phyloP scores from a whole-genome alignment of 1,284 basidiomycete species.

The Leccinum angustisporum region DNA sequence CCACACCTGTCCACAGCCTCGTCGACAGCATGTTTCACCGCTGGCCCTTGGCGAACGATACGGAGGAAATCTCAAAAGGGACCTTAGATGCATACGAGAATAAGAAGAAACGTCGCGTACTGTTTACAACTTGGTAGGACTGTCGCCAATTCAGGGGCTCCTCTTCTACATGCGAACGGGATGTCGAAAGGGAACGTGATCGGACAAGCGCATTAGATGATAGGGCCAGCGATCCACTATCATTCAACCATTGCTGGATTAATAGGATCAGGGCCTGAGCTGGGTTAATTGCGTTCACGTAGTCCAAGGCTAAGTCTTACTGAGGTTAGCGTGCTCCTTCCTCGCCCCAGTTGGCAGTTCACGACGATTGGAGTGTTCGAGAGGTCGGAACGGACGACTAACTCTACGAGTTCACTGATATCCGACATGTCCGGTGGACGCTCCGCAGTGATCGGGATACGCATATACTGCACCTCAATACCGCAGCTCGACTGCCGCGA shows the following conservation, averaged over 20 bases:
- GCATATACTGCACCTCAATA: slow-evolving; percentile 74
- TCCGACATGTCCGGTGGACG: slow-evolving; percentile 70
- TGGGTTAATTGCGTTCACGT: slow-evolving; percentile 10
- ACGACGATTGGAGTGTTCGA: slow-evolving; percentile 84
- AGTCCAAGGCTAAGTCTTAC: slow-evolving; percentile 42
- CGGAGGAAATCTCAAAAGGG: slow-evolving; percentile 72
- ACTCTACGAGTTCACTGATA: slow-evolving; percentile 75
- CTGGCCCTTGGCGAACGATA: slow-evolving; percentile 87
- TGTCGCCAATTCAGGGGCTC: slow-evolving; percentile 45
- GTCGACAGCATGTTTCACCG: slow-evolving; percentile 88
- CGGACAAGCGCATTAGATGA: slow-evolving; percentile 35
- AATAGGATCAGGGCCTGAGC: slow-evolving; percentile 78
- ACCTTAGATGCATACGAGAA: slow-evolving; percentile 6
- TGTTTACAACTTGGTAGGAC: slow-evolving; percentile 80
- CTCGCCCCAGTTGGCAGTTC: slow-evolving; percentile 95
- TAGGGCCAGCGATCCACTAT: slow-evolving; percentile 39
- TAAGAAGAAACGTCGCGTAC: slow-evolving; percentile 41
- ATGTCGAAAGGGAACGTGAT: slow-evolving; percentile 43
- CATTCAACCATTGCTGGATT: slow-evolving; percentile 83
- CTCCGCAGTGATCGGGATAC: slow-evolving; percentile 91
- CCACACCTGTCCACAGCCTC: slow-evolving; percentile 89
- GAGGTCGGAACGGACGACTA: slow-evolving; percentile 76
- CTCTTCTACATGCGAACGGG: slow-evolving; percentile 33
- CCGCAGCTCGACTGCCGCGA: slow-evolving; percentile 43
- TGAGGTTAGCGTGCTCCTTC: slow-evolving; percentile 89